Base-by-base conservation (phyloP, 139 green algal species). In the Picochlorum sp. region DNA sequence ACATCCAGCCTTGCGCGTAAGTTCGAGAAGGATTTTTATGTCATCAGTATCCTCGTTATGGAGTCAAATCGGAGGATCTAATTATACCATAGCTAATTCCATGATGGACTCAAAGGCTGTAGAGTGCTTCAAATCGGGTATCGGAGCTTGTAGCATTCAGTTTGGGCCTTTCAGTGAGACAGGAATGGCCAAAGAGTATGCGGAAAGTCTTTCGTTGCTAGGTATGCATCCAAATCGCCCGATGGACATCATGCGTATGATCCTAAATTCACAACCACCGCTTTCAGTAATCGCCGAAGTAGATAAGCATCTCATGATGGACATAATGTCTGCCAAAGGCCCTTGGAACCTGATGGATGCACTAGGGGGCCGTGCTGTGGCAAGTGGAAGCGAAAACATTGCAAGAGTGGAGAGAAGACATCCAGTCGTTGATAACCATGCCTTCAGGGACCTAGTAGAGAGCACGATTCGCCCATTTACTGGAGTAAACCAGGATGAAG, bases 31-130 rank as follows among this genome's bases (percentile, higher is more conserved):
- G n/a, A n/a, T n/a, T 5, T 37, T 73, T 12, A 65, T 79, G 36
- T 73, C 63, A 3, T 79, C 72, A 18, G 73, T 63, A 20, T 63
- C 68, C 1, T 44, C 68, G 2, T 43, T 77, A 1, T 80, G 72
- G 72, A 61, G 51, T 25, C 69, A 77, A 33, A 33, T 59, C 2
- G 72, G 68, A 1, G 63, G 57, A 6, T 53, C 49, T 3, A 63
- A 80, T 33, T 80, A 80, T 50, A 30, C 72, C 1, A 59, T 58
- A 5, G 59, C 58, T 3, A 80, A 80, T 30, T 40, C 28, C 26
- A 40, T 50, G 9, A 20, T 77, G 9, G 67, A 73, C 6, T 24
- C 7, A 5, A 6, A 74, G 7, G 62, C 66, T 24, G 14, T 10
- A 3, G 0, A 18, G 1, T 22, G 36, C 32, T 43, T 63, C 16